A percentile compares a stretch with the other conserved stretches of the same genome.
Conservation (phyloP, 352 stramenopile genomes). For the Globisporangium irregulare region DNA sequence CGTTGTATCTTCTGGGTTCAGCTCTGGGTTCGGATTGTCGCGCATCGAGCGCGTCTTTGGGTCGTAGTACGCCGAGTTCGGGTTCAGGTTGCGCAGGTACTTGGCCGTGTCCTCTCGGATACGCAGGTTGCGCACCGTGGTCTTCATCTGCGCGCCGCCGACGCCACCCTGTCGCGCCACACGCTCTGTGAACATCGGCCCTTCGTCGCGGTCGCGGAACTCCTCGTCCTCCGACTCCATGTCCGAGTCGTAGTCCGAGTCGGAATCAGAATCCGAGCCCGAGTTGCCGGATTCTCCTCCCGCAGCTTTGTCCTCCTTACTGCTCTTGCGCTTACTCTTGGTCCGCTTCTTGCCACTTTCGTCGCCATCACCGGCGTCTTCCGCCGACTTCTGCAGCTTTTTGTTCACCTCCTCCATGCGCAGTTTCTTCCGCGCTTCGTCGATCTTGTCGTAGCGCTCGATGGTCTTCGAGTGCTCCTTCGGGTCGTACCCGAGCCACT, state of each 20-base stretch:
- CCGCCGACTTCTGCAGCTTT: constrained; percentile 43
- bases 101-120: constrained; percentile 99
- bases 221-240: constrained; percentile 89
- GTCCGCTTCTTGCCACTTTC: constrained; percentile 35
- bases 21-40: constrained; percentile 96
- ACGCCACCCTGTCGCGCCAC: constrained; percentile 95
- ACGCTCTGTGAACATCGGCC: constrained; percentile 92
- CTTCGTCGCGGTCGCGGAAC: constrained; percentile 91
- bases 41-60: constrained; percentile 98
- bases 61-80: constrained; percentile 99
- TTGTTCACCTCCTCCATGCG: constrained; percentile 79
- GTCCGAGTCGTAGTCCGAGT: constrained; percentile 88
- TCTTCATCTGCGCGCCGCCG: constrained; percentile 98
- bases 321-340: constrained; percentile 25
- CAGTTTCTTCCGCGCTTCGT: constrained; percentile 72
- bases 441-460: constrained; percentile 80
- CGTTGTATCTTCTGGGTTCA: constrained; percentile 90
- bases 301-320: constrained; percentile 14
- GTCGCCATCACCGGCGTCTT: constrained; percentile 6
- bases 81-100: constrained; percentile 98
- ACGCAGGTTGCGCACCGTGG: constrained; percentile 95
- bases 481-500: constrained; percentile 94
- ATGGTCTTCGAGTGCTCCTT: constrained; percentile 80
- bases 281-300: constrained; percentile 21
- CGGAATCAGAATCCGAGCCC: constrained; percentile 75